Base-by-base conservation (phyloP, 192 early-diverging fungal genomes). In the Gaertneriomyces semiglobifer region DNA sequence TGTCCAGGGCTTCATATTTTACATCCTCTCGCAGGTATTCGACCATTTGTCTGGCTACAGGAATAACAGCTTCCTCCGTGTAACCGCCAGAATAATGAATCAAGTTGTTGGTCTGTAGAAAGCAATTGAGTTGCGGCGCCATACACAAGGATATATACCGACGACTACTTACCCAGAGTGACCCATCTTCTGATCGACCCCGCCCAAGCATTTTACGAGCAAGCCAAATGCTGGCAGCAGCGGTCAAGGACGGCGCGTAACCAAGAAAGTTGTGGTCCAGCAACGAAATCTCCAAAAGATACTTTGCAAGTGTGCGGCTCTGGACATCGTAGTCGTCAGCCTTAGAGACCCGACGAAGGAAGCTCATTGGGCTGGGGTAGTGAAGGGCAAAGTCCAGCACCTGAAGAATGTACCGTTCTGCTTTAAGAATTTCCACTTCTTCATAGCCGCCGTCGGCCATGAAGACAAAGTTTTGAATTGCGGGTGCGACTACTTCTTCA, bases 281-380 rank as follows among this genome's bases (percentile, higher is more conserved):
- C 9, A 94, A 78, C 19, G 92, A 84, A 10, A 99, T 86, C 77
- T 99, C 96, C 92, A 97, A 90, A 50, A 97, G 80, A 65, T 94
- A 99, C 77, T 99, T 97, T 25, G 92, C 95, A 14, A 97, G 70
- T 1, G 91, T 93, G 51, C 96, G 88, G 11, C 92, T 90, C 74
- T 94, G 89, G 59, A 90, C 84, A 69, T 96, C 88, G 76, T 94
- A 95, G 63, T 88, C 71, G 65, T 96, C 94, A 25, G 89, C 90
- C 78, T 93, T 96, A 53, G 86, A 90, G 62, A 84, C 84, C 10
- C 95, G 88, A 20, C 95, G 85, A 61, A 98, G 73, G 73, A 99
- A 99, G 58, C 88, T 91, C 80, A 98, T 79, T n/a, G 93, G 91
- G 62, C 82, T 90, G 0, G 97, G 93, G 60, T 92, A 95, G 45